A percentile compares a stretch with the other conserved stretches of the same genome.
These are phyloP conservation scores for Tricholoma saponaceum DNA, from an alignment of 768 basidiomycete genomes.

Conservation along the genomic window DNA sequence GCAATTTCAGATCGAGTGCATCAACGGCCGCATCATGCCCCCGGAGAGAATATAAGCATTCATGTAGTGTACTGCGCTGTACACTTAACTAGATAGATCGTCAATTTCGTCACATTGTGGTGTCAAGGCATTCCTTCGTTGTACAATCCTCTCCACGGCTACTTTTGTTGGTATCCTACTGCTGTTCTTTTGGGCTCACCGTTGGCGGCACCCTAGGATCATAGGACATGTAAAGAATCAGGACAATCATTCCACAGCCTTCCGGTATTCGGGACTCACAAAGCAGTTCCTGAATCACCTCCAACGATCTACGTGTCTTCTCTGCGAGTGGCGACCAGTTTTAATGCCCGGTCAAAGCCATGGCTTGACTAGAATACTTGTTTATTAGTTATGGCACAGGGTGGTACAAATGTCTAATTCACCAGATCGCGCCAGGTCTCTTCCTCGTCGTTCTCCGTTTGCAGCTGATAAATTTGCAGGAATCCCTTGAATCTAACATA, in stretches of 20 bases:
- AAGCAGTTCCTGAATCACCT: slow-evolving; percentile 4
- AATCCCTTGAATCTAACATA: slow-evolving; percentile 67
- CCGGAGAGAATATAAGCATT: no score
- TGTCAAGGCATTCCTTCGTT: neutral
- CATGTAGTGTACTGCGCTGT: neutral
- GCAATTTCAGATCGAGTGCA: neutral
- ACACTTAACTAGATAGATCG: no score
- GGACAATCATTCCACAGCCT: neutral
- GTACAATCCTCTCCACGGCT: neutral
- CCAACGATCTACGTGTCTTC: slow-evolving; percentile 39
- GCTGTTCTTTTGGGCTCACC: neutral
- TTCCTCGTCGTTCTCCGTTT: slow-evolving; percentile 79
- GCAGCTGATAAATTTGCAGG: slow-evolving; percentile 79
- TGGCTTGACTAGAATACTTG: slow-evolving; percentile 51
- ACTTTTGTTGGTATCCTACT: neutral
- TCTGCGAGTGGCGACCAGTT: slow-evolving; percentile 50
- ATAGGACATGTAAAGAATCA: neutral
- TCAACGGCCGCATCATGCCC: no score
- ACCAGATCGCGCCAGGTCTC: slow-evolving; percentile 85
- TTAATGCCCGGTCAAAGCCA: slow-evolving; percentile 68
- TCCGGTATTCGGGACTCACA: slow-evolving; percentile 1
- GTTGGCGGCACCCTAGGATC: neutral
- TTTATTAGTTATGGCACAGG: slow-evolving; percentile 7
- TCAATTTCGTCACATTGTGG: neutral
- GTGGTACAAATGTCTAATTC: slow-evolving; percentile 18